phyloP scores from a whole-genome alignment of 805 yeast genomes.

The Candida namnaoensis region DNA sequence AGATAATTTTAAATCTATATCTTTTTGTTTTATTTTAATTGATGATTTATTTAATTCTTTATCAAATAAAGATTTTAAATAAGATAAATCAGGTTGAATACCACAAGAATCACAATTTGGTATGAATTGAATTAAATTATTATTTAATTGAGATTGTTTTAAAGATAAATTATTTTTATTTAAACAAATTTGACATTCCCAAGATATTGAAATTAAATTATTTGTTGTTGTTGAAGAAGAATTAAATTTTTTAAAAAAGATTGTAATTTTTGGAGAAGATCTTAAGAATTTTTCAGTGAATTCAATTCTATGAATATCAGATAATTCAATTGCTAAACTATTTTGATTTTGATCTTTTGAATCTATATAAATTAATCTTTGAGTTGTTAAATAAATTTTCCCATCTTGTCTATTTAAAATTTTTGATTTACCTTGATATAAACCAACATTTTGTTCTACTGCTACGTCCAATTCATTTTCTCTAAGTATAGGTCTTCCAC shows the following conservation, averaged over 20 bases:
- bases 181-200: background rate
- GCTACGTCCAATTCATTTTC: slow-evolving; percentile 42
- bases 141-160: background rate
- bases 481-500: slow-evolving; percentile 28
- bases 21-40: slow-evolving; percentile 1
- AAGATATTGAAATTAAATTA: background rate
- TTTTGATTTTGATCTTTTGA: slow-evolving; percentile 27
- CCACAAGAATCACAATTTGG: slow-evolving; percentile 61
- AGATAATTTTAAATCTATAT: background rate
- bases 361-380: slow-evolving; percentile 68
- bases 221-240: too few relatives aligned
- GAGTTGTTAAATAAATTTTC: slow-evolving; percentile 66
- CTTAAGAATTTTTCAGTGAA: slow-evolving; percentile 52
- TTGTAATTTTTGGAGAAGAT: slow-evolving; percentile 69
- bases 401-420: slow-evolving; percentile 63
- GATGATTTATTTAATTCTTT: background rate
- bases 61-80: slow-evolving; percentile 23
- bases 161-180: background rate
- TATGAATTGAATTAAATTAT: slow-evolving; percentile 13
- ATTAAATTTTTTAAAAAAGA: slow-evolving; percentile 21
- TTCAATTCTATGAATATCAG: slow-evolving; percentile 30
- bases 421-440: slow-evolving; percentile 72
- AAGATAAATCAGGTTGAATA: slow-evolving; percentile 31
- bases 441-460: slow-evolving; percentile 52
- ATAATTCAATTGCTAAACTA: slow-evolving; percentile 40